These are phyloP conservation scores for Populus simonii DNA, from an alignment of 345 rosid genomes.

Conservation along the genomic window DNA sequence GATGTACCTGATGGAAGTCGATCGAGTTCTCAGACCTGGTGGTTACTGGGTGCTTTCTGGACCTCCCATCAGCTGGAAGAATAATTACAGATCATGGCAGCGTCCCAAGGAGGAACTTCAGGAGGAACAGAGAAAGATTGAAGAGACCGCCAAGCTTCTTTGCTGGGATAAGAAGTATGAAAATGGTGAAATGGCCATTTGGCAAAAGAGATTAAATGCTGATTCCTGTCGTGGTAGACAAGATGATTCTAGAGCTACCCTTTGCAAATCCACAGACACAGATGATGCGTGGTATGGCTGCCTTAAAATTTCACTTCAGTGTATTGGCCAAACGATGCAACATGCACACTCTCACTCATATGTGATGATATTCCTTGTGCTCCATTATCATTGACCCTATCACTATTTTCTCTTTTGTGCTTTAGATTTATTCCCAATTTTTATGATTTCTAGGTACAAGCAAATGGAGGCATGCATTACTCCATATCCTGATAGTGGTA, in stretches of 20 bases:
- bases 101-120: slow-evolving; percentile 90
- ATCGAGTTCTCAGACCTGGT: slow-evolving; percentile 95
- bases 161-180: slow-evolving; percentile 97
- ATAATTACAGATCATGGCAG: slow-evolving; percentile 86
- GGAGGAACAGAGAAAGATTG: slow-evolving; percentile 85
- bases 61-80: slow-evolving; percentile 95
- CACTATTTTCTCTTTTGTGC: not conserved
- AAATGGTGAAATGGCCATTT: slow-evolving; percentile 87
- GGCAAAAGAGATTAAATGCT: slow-evolving; percentile 79
- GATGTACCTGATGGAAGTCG: slow-evolving; percentile 88
- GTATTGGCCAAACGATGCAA: not conserved
- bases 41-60: slow-evolving; percentile 98
- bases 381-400: not conserved
- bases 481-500: slow-evolving; percentile 66
- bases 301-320: not conserved
- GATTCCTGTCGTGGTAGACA: slow-evolving; percentile 52
- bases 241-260: slow-evolving; percentile 60
- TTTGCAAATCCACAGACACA: slow-evolving; percentile 67
- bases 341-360: not conserved
- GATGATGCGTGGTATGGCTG: slow-evolving; percentile 87
- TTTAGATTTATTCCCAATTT: slow-evolving; percentile 8
- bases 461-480: slow-evolving; percentile 86
- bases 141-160: slow-evolving; percentile 76
- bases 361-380: not conserved
- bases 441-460: slow-evolving; percentile 65